Evolutionary conservation across 495 filamentous ascomycete genomes (phyloP), one percentile per base, ranked within the genome.

Genomic region (Filosporella fistucella): DNA sequence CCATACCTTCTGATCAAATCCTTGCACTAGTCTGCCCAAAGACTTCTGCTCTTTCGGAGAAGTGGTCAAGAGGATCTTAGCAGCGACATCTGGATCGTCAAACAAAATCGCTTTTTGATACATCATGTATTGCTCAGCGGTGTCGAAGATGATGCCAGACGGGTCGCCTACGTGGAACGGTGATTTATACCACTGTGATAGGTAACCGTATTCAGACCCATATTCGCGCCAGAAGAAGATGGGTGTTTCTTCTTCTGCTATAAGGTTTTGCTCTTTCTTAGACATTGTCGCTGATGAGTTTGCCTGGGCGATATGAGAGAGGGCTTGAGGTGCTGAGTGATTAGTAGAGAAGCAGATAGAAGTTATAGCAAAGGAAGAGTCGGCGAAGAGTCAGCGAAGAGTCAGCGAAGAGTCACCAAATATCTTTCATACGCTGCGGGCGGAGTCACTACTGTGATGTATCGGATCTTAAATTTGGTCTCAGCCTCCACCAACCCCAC

Each of bases 61-160:
- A 0, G 28, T 20, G 14, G 70, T 68, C 0, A 48, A 11, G 2
- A 80, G 66, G 60, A 81, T 75, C 35, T 68, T 24, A 11, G 50
- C 47, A 3, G 60, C 70, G 29, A 63, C 55, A 1, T 57, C 56
- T 18, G 40, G 42, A 55, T 72, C 68, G 25, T 49, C 37, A 66
- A 84, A 82, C 52, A 81, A 68, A 2, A 76, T 35, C 1, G 77
- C 78, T 63, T 82, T 82, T 41, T 68, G 70, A 62, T 81, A 68
- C 80, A 82, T 82, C 79, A 84, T 81, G 62, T 79, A 82, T 34
- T 56, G 54, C 26, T 56, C 49, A 10, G 42, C 47, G 12, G 46
- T 57, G 17, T 40, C 14, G 20, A 34, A 57, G 0, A 26, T 28
- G 14, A 49, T 35, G 1, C 30, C 30, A 14, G 28, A 26, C 32